Base-by-base conservation (phyloP, 1,139 yeast genomes). In the Yamadazyma diddensiae region DNA sequence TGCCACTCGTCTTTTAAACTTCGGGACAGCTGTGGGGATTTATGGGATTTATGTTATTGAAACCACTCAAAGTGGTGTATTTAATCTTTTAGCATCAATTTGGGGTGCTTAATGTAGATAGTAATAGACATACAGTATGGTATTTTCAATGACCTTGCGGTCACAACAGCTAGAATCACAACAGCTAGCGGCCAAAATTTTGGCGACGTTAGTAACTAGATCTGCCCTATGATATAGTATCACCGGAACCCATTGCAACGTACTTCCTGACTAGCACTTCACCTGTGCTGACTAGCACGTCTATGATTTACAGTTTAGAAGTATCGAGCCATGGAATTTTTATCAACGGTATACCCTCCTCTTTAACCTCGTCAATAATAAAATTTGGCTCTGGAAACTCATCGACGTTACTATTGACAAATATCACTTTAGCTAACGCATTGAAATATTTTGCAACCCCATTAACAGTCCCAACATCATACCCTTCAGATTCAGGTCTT, bases 21-120 rank as follows among this genome's bases (percentile, higher is more conserved):
- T 79, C 11, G 94, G 94, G 35, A 68, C 87, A 5, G 58, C 68
- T 19, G 59, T 80, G 28, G 77, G 82, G 8, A 74, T 73, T 30
- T 76, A 79, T 48, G 94, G 94, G 46, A 62, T 82, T 38, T 83
- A 82, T 56, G 59, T 72, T 38, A 59, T 83, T 45, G 90, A 82
- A 57, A 68, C 86, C 33, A 36, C 53, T 5, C 40, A 47, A 38
- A 78, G 75, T 45, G 92, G 90, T 0, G 43, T 80, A 16, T 65
- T 70, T 28, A 75, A 69, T 36, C 54, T 79, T 42, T 42, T 78
- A 3, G 53, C 46, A 33, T 53, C 52, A 24, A 40, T 76, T 17
- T 76, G 81, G 81, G 30, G 21, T 19, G 57, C 55, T 18, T 59
- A 45, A 25, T 23, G 15, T 6, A n/a, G 9, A 18, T 18, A 18